Evolutionary conservation across 805 yeast genomes (phyloP).

Genomic region (Metschnikowia lachancei): DNA sequence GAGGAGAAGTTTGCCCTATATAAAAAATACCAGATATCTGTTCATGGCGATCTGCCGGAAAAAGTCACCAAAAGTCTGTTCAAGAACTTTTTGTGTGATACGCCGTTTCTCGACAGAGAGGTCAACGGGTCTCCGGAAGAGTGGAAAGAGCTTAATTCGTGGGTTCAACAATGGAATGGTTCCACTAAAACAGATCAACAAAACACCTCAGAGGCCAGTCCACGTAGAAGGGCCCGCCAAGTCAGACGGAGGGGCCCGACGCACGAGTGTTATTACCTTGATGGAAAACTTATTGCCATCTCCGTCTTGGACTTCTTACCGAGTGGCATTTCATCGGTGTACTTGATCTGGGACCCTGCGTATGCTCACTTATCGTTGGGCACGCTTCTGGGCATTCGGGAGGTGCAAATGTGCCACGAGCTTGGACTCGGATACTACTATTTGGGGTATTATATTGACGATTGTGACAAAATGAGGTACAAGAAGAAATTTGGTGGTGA

Average conservation of each 20-base stretch:
- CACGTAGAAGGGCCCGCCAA: conserved; percentile 26
- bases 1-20: conserved; percentile 61
- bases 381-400: conserved; percentile 71
- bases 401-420: conserved; percentile 52
- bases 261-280: conserved; percentile 75
- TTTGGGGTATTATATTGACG: conserved; percentile 76
- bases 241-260: conserved; percentile 50
- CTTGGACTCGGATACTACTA: conserved; percentile 58
- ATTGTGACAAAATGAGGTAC: conserved; percentile 79
- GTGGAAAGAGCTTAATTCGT: conserved; percentile 43
- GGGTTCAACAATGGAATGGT: conserved; percentile 32
- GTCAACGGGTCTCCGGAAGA: conserved; percentile 23
- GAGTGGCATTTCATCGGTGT: conserved; percentile 73
- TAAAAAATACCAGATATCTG: conserved; percentile 63
- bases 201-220: conserved; percentile 28
- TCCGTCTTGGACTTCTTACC: conserved; percentile 79
- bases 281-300: conserved; percentile 64
- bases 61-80: conserved; percentile 51
- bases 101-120: conserved; percentile 50
- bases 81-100: conserved; percentile 61
- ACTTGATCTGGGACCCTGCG: conserved; percentile 86
- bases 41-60: conserved; percentile 61
- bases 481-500: conserved; percentile 79
- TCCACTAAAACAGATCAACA: conserved; percentile 31
- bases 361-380: conserved; percentile 70